These are phyloP conservation scores for Osmanthus fragrans DNA, from an alignment of 257 asterid genomes.

Conservation along the genomic window DNA sequence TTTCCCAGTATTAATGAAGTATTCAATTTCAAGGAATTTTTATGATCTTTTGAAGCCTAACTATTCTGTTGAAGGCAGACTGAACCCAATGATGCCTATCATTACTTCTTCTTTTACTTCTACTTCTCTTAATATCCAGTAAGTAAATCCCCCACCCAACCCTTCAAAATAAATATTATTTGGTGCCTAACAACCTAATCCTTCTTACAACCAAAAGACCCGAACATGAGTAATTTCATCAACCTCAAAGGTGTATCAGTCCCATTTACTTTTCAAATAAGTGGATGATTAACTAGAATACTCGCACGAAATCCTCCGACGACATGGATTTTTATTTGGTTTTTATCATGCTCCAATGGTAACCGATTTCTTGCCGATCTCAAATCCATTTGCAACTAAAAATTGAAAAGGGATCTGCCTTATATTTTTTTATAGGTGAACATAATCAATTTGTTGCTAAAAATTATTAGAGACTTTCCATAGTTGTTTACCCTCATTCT, in stretches of 20 bases:
- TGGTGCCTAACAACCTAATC: constrained; percentile 10
- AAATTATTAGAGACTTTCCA: background rate
- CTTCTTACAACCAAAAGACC: constrained; percentile 8
- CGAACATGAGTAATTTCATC: background rate
- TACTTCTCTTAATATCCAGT: background rate
- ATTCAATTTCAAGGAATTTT: background rate
- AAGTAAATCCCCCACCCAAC: background rate
- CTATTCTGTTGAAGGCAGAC: background rate
- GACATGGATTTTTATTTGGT: no score
- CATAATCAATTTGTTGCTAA: background rate
- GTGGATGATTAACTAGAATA: no score
- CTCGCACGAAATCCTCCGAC: no score
- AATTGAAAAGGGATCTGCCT: background rate
- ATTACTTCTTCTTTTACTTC: background rate
- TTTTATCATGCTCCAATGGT: no score
- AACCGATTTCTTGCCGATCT: no score
- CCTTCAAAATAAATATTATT: background rate
- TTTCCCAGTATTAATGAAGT: background rate
- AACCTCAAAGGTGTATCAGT: background rate
- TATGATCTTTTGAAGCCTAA: background rate
- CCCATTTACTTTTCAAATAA: no score
- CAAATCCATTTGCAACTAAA: background rate
- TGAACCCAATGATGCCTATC: background rate
- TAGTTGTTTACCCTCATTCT: background rate
- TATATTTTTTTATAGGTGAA: background rate